These are phyloP conservation scores for Litchi chinensis DNA, from an alignment of 345 rosid species.

Conservation along the genomic window DNA sequence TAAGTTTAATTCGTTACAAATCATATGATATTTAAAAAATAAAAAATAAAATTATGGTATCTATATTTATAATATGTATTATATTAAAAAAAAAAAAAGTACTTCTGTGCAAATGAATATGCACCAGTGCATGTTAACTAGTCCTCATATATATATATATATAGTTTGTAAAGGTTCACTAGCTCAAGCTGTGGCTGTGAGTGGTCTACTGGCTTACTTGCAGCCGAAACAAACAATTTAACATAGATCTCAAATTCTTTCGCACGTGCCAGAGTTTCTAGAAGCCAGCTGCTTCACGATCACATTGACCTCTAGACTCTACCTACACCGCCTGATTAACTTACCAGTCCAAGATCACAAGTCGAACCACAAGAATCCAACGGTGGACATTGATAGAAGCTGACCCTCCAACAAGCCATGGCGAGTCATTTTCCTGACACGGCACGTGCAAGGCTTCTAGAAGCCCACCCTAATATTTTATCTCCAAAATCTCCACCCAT, in stretches of 20 bases:
- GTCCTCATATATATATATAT: no score
- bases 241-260: not conserved
- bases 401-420: not conserved
- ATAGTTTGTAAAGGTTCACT: no score
- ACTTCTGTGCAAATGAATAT: no score
- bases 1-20: no score
- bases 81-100: no score
- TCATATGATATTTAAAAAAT: no score
- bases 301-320: no score
- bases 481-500: not conserved
- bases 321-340: not conserved
- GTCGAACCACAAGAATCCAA: not conserved
- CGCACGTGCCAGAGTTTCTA: slow-evolving; percentile 14
- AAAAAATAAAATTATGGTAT: no score
- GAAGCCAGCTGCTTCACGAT: not conserved
- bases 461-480: not conserved
- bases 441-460: slow-evolving; percentile 19
- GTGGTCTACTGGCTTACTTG: not conserved
- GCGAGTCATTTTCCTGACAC: not conserved
- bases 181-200: no score
- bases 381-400: not conserved
- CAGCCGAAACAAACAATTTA: not conserved
- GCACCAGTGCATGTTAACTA: no score
- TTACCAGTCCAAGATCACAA: not conserved
- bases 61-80: no score